phyloP scores from a whole-genome alignment of 2,329 filamentous ascomycete species.

The Neopestalotiopsis sp. region DNA sequence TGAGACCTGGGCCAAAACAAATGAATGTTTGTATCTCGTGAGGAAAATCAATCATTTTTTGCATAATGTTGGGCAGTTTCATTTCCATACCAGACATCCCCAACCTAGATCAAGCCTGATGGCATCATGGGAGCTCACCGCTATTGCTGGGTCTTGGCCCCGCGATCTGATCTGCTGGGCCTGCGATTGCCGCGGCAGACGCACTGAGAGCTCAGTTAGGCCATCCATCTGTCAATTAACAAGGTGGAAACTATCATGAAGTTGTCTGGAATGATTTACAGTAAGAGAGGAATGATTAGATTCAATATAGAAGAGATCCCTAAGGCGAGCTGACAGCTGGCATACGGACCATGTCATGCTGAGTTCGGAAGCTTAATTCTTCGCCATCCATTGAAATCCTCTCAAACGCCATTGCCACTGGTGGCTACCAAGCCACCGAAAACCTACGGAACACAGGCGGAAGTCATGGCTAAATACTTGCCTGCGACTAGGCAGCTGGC shows the following conservation, averaged over 20 bases:
- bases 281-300: too few species aligned
- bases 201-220: too few species aligned
- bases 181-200: neutral
- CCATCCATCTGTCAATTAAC: neutral
- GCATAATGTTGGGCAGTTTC: constrained; percentile 1
- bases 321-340: neutral
- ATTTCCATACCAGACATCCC: constrained; percentile 1
- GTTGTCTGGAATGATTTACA: too few species aligned
- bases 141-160: constrained; percentile 9
- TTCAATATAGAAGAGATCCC: neutral
- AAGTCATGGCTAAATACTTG: neutral
- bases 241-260: too few species aligned
- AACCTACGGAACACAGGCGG: neutral
- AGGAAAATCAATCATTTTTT: neutral
- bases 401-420: neutral
- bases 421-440: constrained; percentile 4
- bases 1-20: neutral
- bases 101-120: neutral
- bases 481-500: neutral
- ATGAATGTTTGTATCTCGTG: neutral
- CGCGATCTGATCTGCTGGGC: neutral
- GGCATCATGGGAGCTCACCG: constrained; percentile 9
- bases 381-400: constrained; percentile 8
- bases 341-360: neutral
- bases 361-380: neutral